These are phyloP conservation scores for Acacia melanoxylon DNA, from an alignment of 306 rosid species.

Conservation along the genomic window DNA sequence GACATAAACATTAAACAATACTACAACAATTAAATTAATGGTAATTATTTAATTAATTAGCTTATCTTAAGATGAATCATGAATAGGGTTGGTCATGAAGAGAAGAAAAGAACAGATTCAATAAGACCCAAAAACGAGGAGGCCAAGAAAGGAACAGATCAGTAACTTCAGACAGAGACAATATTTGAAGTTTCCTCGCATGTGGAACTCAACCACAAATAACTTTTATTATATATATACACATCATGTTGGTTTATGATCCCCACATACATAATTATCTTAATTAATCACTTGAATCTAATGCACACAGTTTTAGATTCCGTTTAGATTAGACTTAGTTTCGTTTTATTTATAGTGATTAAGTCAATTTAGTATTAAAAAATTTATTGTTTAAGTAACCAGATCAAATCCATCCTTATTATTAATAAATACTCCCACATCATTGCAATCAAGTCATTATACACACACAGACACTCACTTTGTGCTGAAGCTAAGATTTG, in stretches of 20 bases:
- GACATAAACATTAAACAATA: background rate
- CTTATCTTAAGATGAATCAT: background rate
- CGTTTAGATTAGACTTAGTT: background rate
- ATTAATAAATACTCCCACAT: background rate
- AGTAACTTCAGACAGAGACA: background rate
- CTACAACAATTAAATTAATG: background rate
- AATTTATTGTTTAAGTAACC: background rate
- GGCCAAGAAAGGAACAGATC: background rate
- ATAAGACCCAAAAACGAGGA: background rate
- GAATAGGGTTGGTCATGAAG: background rate
- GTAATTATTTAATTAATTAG: background rate
- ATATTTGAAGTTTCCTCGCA: constrained; percentile 1
- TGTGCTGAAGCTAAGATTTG: background rate
- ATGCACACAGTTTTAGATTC: background rate
- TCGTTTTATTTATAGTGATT: background rate
- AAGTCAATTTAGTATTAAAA: background rate
- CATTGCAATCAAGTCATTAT: background rate
- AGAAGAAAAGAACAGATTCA: background rate
- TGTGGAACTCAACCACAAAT: background rate
- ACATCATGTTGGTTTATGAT: background rate
- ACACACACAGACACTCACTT: background rate
- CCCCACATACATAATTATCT: background rate
- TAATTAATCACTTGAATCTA: background rate
- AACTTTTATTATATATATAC: background rate
- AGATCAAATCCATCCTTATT: background rate